Conservation (phyloP, 2,329 filamentous ascomycete species). For the Amauroascus niger region DNA sequence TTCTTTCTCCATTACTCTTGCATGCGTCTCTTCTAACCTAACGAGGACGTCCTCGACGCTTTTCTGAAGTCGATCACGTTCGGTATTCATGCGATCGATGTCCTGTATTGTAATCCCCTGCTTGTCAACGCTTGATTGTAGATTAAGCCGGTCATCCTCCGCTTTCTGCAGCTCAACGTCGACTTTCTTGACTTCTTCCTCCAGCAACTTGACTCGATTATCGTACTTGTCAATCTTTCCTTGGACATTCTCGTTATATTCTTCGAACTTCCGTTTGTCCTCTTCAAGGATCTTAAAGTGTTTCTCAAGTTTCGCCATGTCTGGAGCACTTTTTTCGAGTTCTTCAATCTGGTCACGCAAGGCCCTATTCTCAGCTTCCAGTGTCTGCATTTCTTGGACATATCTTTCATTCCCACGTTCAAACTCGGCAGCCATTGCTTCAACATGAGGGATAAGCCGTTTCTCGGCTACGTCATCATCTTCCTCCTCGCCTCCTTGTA, state of each 20-base stretch:
- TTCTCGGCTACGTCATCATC: constrained; percentile 73
- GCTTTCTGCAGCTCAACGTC: constrained; percentile 64
- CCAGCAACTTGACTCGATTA: constrained; percentile 66
- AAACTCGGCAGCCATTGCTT: constrained; percentile 80
- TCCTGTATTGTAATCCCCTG: constrained; percentile 95
- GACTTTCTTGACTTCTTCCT: constrained; percentile 74
- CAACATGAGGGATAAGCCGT: constrained; percentile 71
- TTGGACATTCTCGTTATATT: constrained; percentile 78
- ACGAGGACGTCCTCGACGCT: constrained; percentile 67
- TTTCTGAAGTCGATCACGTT: constrained; percentile 85
- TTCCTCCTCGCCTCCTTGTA: constrained; percentile 82
- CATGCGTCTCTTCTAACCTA: constrained; percentile 76
- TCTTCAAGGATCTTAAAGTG: constrained; percentile 90
- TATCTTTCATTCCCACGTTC: constrained; percentile 77
- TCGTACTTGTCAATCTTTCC: constrained; percentile 85
- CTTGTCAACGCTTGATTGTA: constrained; percentile 81
- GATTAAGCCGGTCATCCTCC: constrained; percentile 66
- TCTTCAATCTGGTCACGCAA: constrained; percentile 81
- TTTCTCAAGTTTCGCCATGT: constrained; percentile 74
- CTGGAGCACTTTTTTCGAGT: constrained; percentile 73
- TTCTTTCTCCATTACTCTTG: constrained; percentile 74
- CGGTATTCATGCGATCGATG: constrained; percentile 97
- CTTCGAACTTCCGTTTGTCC: constrained; percentile 88
- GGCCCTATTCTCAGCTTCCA: constrained; percentile 76
- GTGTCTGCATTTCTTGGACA: constrained; percentile 67